phyloP scores from a whole-genome alignment of 2,329 filamentous ascomycete genomes.

The Aureobasidium sp. region DNA sequence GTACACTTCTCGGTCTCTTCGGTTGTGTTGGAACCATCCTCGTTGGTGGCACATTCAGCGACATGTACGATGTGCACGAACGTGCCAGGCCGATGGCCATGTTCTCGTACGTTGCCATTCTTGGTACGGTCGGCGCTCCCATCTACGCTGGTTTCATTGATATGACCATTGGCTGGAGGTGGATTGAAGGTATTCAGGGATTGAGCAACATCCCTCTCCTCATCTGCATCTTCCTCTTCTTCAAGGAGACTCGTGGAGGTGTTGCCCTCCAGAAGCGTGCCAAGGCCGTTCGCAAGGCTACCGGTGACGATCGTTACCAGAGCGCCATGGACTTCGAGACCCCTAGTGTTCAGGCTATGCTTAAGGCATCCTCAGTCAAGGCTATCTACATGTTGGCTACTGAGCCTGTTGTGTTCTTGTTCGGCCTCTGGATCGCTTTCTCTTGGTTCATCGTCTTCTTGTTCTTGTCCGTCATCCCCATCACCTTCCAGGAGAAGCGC shows the following conservation, averaged over 20 bases:
- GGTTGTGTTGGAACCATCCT: conserved; percentile 43
- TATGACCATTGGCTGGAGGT: conserved; percentile 44
- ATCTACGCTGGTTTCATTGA: conserved; percentile 49
- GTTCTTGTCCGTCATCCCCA: conserved; percentile 44
- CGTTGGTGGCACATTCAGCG: conserved; percentile 42
- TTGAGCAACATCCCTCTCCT: conserved; percentile 43
- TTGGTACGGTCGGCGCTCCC: conserved; percentile 45
- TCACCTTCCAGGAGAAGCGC: conserved; percentile 44
- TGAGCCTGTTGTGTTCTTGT: conserved; percentile 42
- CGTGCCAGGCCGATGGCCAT: conserved; percentile 40
- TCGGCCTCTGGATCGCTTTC: conserved; percentile 45
- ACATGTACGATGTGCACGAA: conserved; percentile 40
- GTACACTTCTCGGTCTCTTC: conserved; percentile 40
- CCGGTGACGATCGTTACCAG: conserved; percentile 43
- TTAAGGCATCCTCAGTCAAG: conserved; percentile 43
- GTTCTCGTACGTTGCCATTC: conserved; percentile 42
- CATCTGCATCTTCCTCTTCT: conserved; percentile 36
- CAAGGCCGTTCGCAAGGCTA: conserved; percentile 37
- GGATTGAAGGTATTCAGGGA: conserved; percentile 47
- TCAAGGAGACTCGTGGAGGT: conserved; percentile 40
- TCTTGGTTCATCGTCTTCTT: conserved; percentile 48
- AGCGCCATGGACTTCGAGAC: conserved; percentile 44
- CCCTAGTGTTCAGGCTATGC: conserved; percentile 37
- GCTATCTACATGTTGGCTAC: conserved; percentile 42
- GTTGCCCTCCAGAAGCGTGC: conserved; percentile 43